Percentiles rank a stretch among this genome's conserved stretches.
Conservation (phyloP, 805 yeast genomes). For the Ogataea kodamae region DNA sequence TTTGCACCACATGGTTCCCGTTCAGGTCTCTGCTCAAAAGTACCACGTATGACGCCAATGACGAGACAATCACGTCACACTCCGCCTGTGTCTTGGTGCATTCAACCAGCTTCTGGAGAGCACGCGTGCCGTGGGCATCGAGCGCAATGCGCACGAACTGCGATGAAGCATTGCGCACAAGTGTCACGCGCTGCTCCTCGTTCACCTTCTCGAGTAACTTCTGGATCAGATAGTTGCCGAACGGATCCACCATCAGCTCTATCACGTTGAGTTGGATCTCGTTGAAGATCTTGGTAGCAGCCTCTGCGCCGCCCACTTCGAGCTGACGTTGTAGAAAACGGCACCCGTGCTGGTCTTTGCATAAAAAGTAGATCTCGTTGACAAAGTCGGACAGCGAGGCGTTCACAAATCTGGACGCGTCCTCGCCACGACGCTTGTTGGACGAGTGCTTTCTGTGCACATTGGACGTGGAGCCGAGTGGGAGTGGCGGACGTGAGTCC, state of each 20-base stretch:
- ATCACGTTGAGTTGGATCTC: constrained; percentile 76
- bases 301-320: constrained; percentile 57
- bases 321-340: constrained; percentile 85
- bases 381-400: constrained; percentile 65
- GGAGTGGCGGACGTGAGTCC: constrained; percentile 14
- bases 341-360: constrained; percentile 97
- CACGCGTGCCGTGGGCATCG: constrained; percentile 95
- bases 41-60: constrained; percentile 61
- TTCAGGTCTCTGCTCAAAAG: constrained; percentile 81
- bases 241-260: constrained; percentile 91
- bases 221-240: constrained; percentile 95
- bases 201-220: constrained; percentile 77
- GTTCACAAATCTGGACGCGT: constrained; percentile 65
- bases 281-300: constrained; percentile 71
- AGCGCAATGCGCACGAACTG: constrained; percentile 76
- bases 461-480: constrained; percentile 32
- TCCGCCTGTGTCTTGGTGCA: constrained; percentile 72
- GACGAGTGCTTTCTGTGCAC: constrained; percentile 35
- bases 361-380: constrained; percentile 72
- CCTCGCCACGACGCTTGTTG: constrained; percentile 49
- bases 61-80: constrained; percentile 43
- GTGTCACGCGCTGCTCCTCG: constrained; percentile 61
- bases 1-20: constrained; percentile 96
- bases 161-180: constrained; percentile 70
- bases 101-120: constrained; percentile 88